Evolutionary conservation across 2,329 filamentous ascomycete genomes (phyloP).

Genomic region (Trichophyton simii): DNA sequence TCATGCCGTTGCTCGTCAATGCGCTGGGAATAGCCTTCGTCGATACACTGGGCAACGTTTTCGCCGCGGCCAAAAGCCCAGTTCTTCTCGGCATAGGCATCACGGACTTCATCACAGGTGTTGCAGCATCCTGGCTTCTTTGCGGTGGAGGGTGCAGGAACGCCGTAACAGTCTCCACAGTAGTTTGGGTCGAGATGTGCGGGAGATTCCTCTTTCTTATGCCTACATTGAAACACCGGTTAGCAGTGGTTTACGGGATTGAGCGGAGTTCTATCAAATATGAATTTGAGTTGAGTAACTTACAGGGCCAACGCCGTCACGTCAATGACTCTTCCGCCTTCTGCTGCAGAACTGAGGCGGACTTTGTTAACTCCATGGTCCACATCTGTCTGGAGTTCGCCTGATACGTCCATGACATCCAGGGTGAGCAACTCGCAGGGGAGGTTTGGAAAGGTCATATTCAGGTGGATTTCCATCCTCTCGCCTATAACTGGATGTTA

Average conservation of each 20-base stretch:
- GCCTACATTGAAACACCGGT: constrained; percentile 33
- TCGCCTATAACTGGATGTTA: constrained; percentile 48
- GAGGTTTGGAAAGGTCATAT: constrained; percentile 85
- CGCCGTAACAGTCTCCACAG: constrained; percentile 89
- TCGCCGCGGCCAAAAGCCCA: constrained; percentile 94
- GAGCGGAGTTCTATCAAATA: neutral
- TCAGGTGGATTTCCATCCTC: constrained; percentile 98
- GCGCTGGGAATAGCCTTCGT: constrained; percentile 84
- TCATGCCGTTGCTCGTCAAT: constrained; percentile 79
- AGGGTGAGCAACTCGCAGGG: constrained; percentile 92
- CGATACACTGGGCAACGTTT: constrained; percentile 84
- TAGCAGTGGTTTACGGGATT: neutral
- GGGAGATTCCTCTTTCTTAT: constrained; percentile 54
- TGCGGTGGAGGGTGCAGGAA: constrained; percentile 56
- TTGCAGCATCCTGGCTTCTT: constrained; percentile 85
- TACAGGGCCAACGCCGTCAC: constrained; percentile 55
- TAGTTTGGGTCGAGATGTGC: constrained; percentile 79
- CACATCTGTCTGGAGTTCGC: constrained; percentile 89
- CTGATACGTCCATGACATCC: constrained; percentile 98
- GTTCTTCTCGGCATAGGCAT: constrained; percentile 76
- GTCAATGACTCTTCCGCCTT: constrained; percentile 68
- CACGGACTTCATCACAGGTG: constrained; percentile 90
- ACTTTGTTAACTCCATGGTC: constrained; percentile 89
- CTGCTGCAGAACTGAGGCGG: constrained; percentile 55
- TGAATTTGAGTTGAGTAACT: constrained; percentile 21